Percentiles rank a stretch among this genome's conserved stretches.
Conservation (phyloP, 441 rosid genomes). For the California macrophylla region DNA sequence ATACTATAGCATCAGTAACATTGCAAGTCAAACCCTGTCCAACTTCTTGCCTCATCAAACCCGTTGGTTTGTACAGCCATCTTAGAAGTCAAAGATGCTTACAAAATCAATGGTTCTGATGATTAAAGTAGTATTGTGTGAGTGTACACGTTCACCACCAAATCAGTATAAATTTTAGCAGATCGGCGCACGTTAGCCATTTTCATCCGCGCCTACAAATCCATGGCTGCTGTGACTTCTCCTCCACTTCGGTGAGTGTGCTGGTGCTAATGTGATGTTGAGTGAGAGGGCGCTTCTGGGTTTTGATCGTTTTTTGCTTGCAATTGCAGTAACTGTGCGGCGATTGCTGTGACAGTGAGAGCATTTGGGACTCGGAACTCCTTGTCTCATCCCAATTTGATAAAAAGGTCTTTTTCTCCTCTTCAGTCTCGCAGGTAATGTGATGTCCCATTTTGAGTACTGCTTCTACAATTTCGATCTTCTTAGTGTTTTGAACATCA, state of each 20-base stretch:
- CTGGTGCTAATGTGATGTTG: neutral
- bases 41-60: neutral
- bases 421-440: slow-evolving; percentile 35
- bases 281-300: neutral
- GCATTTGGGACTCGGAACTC: slow-evolving; percentile 24
- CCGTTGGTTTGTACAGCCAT: neutral
- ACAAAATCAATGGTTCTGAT: neutral
- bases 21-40: neutral
- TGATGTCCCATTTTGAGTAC: neutral
- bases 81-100: too few species aligned
- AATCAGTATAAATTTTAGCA: neutral
- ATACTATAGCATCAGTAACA: neutral
- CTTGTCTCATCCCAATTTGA: slow-evolving; percentile 20
- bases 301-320: slow-evolving; percentile 1
- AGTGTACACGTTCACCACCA: neutral
- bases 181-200: neutral
- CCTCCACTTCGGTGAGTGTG: slow-evolving; percentile 39
- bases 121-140: neutral
- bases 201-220: neutral
- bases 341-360: slow-evolving; percentile 17
- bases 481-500: neutral
- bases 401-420: slow-evolving; percentile 25
- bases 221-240: slow-evolving; percentile 44
- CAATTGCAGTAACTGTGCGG: slow-evolving; percentile 33
- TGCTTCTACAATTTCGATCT: neutral